phyloP scores from a whole-genome alignment of 2,329 filamentous ascomycete species.

The Gliomastix tumulicola region DNA sequence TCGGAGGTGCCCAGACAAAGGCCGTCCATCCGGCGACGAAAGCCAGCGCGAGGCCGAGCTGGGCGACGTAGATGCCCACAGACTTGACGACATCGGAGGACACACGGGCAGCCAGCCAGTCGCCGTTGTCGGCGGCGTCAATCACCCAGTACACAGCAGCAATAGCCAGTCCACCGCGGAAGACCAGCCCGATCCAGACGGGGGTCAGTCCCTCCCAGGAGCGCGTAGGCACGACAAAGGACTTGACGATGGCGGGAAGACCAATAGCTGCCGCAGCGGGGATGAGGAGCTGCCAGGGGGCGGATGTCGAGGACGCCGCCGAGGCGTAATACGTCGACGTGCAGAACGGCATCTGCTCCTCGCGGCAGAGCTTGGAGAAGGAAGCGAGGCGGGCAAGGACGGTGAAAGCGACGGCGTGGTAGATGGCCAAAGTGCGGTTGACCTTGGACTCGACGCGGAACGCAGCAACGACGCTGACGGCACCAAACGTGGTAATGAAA shows the following conservation, averaged over 20 bases:
- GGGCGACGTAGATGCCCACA: constrained; percentile 69
- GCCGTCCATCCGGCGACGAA: constrained; percentile 79
- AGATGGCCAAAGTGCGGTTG: constrained; percentile 70
- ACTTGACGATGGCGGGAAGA: constrained; percentile 69
- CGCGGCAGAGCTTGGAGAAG: constrained; percentile 85
- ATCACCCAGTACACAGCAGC: constrained; percentile 81
- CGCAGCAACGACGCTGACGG: constrained; percentile 67
- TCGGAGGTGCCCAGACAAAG: constrained; percentile 80
- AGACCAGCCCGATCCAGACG: constrained; percentile 73
- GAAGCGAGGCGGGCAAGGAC: constrained; percentile 73
- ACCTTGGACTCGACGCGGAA: constrained; percentile 60
- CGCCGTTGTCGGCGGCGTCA: constrained; percentile 79
- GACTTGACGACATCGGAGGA: constrained; percentile 62
- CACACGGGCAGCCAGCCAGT: constrained; percentile 59
- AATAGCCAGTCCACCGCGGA: constrained; percentile 70
- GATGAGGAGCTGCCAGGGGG: constrained; percentile 79
- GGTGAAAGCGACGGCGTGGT: constrained; percentile 80
- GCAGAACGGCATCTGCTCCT: constrained; percentile 98
- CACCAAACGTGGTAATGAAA: constrained; percentile 81
- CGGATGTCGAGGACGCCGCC: constrained; percentile 83
- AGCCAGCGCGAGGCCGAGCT: constrained; percentile 71
- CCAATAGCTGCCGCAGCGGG: constrained; percentile 67
- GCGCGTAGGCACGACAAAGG: constrained; percentile 73
- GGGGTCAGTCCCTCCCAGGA: constrained; percentile 85
- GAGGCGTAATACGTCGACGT: constrained; percentile 94